These are phyloP conservation scores for Hypoxylon sp. DNA, from an alignment of 2,329 filamentous ascomycete species.

Conservation along the genomic window DNA sequence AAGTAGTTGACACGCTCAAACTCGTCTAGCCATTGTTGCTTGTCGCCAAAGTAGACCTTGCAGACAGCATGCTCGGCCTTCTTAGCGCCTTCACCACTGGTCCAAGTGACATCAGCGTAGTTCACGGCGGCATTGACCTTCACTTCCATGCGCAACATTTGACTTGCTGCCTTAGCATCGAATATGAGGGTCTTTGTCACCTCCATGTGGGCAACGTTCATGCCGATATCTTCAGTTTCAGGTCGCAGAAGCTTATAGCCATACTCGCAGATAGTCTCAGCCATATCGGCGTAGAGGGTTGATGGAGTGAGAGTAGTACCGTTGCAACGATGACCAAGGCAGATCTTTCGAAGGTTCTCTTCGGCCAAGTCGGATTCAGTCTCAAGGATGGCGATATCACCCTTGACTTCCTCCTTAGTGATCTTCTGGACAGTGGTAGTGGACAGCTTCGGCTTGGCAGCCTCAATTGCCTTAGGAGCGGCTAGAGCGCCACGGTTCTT, in stretches of 20 bases:
- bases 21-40: constrained; percentile 73
- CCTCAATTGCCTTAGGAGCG: constrained; percentile 59
- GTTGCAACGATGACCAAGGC: constrained; percentile 78
- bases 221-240: constrained; percentile 67
- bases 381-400: constrained; percentile 71
- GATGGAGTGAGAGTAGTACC: constrained; percentile 77
- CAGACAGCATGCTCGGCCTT: constrained; percentile 74
- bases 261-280: constrained; percentile 74
- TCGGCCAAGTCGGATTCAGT: constrained; percentile 77
- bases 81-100: constrained; percentile 71
- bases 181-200: constrained; percentile 79
- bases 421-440: constrained; percentile 77
- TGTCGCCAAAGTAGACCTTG: constrained; percentile 73
- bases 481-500: constrained; percentile 72
- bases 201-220: constrained; percentile 77
- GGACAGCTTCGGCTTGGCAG: constrained; percentile 68
- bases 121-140: constrained; percentile 71
- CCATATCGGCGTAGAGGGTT: constrained; percentile 65
- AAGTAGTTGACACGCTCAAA: constrained; percentile 79
- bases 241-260: constrained; percentile 75
- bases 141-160: constrained; percentile 73
- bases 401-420: constrained; percentile 73
- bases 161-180: constrained; percentile 61
- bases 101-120: constrained; percentile 70
- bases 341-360: constrained; percentile 72